These are phyloP conservation scores for Aspergillus carbonarius DNA, from an alignment of 2,329 filamentous ascomycete species.

Conservation along the genomic window DNA sequence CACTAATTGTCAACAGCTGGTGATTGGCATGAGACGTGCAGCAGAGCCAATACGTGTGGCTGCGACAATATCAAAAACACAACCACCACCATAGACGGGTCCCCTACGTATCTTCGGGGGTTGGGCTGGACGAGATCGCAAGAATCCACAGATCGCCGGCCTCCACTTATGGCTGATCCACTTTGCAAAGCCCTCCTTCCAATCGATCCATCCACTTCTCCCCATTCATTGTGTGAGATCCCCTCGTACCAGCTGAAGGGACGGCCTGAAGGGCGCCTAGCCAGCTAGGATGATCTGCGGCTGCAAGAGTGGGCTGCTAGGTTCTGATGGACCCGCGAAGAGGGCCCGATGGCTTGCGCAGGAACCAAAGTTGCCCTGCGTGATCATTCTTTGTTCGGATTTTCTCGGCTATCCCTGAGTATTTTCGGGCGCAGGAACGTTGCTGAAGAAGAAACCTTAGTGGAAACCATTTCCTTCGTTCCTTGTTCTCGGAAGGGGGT, in stretches of 20 bases:
- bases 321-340: constrained; percentile 7
- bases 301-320: constrained; percentile 12
- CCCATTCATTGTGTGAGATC: neutral
- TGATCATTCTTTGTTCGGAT: constrained; percentile 15
- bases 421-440: constrained; percentile 7
- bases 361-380: constrained; percentile 19
- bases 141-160: constrained; percentile 3
- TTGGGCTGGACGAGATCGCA: constrained; percentile 7
- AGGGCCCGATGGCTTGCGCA: constrained; percentile 21
- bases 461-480: constrained; percentile 7
- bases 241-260: neutral
- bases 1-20: neutral
- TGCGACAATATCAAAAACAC: neutral
- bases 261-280: neutral
- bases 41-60: constrained; percentile 4
- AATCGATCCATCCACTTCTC: neutral
- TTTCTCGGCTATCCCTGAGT: neutral
- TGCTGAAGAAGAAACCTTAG: constrained; percentile 1
- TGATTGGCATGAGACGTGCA: neutral
- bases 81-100: neutral
- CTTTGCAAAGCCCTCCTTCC: neutral
- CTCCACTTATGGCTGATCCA: neutral
- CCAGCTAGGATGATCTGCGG: constrained; percentile 15
- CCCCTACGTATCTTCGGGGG: neutral
- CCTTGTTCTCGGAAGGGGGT: neutral